Conservation (phyloP, 2,329 filamentous ascomycete genomes). For the Erysiphe pulchra region DNA sequence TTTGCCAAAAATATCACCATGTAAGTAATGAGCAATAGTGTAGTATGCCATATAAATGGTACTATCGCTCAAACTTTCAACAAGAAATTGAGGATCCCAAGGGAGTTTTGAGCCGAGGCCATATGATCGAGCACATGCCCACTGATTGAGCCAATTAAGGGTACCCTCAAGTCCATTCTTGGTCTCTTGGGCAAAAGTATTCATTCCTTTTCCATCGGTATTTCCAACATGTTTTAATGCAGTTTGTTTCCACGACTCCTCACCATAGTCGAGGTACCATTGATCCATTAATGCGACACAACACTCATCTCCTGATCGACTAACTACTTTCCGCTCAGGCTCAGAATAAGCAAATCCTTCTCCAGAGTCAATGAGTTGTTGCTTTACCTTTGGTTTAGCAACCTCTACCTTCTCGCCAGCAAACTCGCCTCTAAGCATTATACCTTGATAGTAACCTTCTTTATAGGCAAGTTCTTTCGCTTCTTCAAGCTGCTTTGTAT, state of each 20-base stretch:
- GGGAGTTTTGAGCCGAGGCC: conserved; percentile 84
- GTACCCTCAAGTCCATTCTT: conserved; percentile 64
- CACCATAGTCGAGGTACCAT: conserved; percentile 95
- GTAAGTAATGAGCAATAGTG: conserved; percentile 38
- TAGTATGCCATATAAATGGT: conserved; percentile 83
- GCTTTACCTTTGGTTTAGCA: conserved; percentile 64
- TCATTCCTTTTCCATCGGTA: conserved; percentile 38
- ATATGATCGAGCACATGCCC: conserved; percentile 81
- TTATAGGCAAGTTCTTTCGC: conserved; percentile 95
- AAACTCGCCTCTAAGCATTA: conserved; percentile 68
- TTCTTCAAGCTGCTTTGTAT: conserved; percentile 68
- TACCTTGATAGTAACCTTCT: conserved; percentile 90
- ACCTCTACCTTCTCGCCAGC: conserved; percentile 66
- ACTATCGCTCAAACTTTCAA: conserved; percentile 76
- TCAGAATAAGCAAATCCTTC: conserved; percentile 83
- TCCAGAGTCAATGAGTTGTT: conserved; percentile 48
- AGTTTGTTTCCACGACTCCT: conserved; percentile 59
- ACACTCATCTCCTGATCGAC: conserved; percentile 74
- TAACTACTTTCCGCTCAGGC: conserved; percentile 72
- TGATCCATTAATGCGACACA: conserved; percentile 84
- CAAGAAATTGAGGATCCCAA: conserved; percentile 76
- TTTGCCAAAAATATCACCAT: conserved; percentile 67
- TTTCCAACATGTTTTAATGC: conserved; percentile 49
- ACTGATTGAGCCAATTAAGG: conserved; percentile 79
- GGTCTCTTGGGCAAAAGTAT: conserved; percentile 57